Conservation (phyloP, 345 rosid genomes). For the Pistacia vera region DNA sequence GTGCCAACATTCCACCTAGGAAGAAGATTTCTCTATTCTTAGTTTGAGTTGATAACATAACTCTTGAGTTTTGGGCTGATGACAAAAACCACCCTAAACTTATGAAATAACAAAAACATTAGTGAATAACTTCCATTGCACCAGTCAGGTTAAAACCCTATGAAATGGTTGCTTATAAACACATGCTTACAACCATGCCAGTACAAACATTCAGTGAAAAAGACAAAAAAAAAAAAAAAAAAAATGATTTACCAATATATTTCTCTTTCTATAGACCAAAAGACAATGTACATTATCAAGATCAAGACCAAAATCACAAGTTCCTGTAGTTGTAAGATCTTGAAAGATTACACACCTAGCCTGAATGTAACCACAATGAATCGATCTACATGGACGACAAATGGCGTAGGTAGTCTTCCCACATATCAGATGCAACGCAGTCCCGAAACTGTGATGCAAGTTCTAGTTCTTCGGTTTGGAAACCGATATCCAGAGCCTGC, state of each 20-base stretch:
- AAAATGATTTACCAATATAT: slow-evolving; percentile 11
- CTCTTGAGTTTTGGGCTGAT: too few relatives aligned
- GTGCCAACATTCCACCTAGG: too few relatives aligned
- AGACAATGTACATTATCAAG: slow-evolving; percentile 30
- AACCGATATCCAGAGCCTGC: slow-evolving; percentile 37
- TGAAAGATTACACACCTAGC: slow-evolving; percentile 23
- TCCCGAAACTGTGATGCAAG: slow-evolving; percentile 61
- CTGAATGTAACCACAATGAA: slow-evolving; percentile 23
- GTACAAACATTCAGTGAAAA: not conserved
- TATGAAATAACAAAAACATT: not conserved
- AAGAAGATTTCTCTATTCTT: too few relatives aligned
- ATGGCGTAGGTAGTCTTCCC: slow-evolving; percentile 63
- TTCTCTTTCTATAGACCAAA: slow-evolving; percentile 31
- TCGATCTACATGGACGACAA: slow-evolving; percentile 46
- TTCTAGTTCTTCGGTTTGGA: slow-evolving; percentile 45
- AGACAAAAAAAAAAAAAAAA: not conserved
- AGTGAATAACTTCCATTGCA: not conserved
- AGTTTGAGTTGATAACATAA: too few relatives aligned
- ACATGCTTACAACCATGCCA: not conserved
- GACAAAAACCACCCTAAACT: too few relatives aligned
- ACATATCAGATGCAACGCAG: slow-evolving; percentile 61
- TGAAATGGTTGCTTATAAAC: not conserved
- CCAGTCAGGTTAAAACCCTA: not conserved
- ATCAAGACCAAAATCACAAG: slow-evolving; percentile 20
- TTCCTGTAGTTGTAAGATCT: slow-evolving; percentile 16